Evolutionary conservation across 495 filamentous ascomycete genomes (phyloP), one percentile per base, ranked within the genome.

Genomic region (Penicillium flavigenum): DNA sequence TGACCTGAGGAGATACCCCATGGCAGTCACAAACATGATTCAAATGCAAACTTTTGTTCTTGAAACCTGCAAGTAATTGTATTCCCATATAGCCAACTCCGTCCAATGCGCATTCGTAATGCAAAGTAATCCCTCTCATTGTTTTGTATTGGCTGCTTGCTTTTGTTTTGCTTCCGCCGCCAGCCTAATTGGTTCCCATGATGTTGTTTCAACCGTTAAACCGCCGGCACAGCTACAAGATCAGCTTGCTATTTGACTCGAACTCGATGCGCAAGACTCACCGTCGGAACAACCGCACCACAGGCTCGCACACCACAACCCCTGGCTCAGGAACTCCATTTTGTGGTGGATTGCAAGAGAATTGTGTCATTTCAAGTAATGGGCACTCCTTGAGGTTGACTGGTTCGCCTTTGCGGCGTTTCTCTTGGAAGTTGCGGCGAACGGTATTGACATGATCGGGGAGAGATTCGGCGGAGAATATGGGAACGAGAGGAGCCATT

Each of bases 151-250:
- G 9, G 59, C 48, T 48, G 56, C 41, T 14, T 60, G 56, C 24
- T 67, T 63, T 34, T 64, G 63, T 29, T 58, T 63, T 53, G 61
- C 65, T 51, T 73, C 68, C 50, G 71, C 62, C 5, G 63, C 66
- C 43, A 65, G 41, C 43, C 73, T 57, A 10, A 75, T 54, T 20
- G 67, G 69, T 54, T 94, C 89, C 88, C 88, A 93, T 47, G 81
- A 75, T 22, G 90, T 95, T 24, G 90, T 95, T 72, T 96, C 91
- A 10, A 92, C 88, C 59, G 80, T 88, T 69, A 93, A 84, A 53
- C 81, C 85, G 64, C 84, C 83, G 29, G 82, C 81, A 73, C 91
- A 95, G 54, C 91, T 96, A 69, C 32, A 51, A 17, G 64, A 59
- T 66, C 20, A 55, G 52, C 31, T 27, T n/a, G 24, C 36, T 27